Evolutionary conservation across 345 rosid genomes (phyloP).

Genomic region (Orychophragmus violaceus): DNA sequence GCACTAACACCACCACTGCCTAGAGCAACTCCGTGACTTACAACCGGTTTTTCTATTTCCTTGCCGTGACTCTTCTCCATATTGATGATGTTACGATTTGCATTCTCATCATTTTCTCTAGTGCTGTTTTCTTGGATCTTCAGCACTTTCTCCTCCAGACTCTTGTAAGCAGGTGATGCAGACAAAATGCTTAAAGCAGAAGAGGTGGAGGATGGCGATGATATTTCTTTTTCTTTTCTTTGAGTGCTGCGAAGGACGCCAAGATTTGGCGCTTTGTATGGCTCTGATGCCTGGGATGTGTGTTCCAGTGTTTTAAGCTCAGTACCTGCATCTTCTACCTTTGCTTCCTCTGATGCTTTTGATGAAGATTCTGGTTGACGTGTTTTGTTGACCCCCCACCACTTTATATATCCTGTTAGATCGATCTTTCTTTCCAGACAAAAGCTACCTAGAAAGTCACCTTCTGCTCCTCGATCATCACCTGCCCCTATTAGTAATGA

Average conservation of each 20-base stretch:
- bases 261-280: constrained; percentile 79
- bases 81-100: constrained; percentile 61
- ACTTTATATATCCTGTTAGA: constrained; percentile 74
- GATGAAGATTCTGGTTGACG: constrained; percentile 61
- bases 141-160: constrained; percentile 68
- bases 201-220: constrained; percentile 17
- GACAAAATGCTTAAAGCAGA: constrained; percentile 85
- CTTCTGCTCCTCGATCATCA: constrained; percentile 65
- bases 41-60: constrained; percentile 57
- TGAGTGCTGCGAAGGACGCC: constrained; percentile 43
- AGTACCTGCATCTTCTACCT: constrained; percentile 55
- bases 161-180: constrained; percentile 74
- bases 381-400: constrained; percentile 81
- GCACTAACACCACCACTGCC: constrained; percentile 42
- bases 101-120: constrained; percentile 68
- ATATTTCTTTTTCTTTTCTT: constrained; percentile 45
- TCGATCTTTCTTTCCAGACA: constrained; percentile 81
- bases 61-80: constrained; percentile 67
- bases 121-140: constrained; percentile 53
- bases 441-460: constrained; percentile 64
- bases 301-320: constrained; percentile 76
- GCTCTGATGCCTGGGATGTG: constrained; percentile 63
- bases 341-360: constrained; percentile 61
- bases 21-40: constrained; percentile 50
- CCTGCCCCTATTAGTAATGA: constrained; percentile 41